Base-by-base conservation (phyloP, 257 asterid species). In the Scutellaria barbata region DNA sequence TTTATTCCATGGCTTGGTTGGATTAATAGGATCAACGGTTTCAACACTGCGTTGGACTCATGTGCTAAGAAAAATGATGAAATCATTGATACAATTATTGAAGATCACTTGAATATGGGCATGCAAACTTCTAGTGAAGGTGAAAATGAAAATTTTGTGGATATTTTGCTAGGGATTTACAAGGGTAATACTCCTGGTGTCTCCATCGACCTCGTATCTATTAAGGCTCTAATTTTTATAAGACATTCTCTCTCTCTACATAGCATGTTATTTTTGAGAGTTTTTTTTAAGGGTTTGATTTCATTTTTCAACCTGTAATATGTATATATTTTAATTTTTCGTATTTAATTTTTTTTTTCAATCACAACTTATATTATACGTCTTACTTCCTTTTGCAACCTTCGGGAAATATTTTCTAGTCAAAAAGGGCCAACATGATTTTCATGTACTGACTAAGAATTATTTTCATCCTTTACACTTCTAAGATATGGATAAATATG, bases 1-100 rank as follows among this genome's bases (percentile, higher is more conserved):
- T 76, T 46, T 20, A 6, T 80, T 5, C 81, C 84, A 0, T 72
- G 79, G 79, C 79, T 80, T 22, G 16, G 74, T 35, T 80, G 84
- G 79, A 69, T 80, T n/a, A 62, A 68, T 43, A 7, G 69, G 17
- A 5, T 76, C 18, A 72, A 20, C 2, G 81, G 81, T 6, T 43
- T 18, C 1, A n/a, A 62, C 10, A 69, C 66, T 5, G 46, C 60
- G 5, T 5, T 76, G 8, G 63, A 76, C 1, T 52, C 41, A 7
- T 1, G 10, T 25, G 62, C 46, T 0, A 17, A 58, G 50, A 60
- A 0, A 48, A 11, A 35, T 13, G 84, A 80, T 56, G 67, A 62
- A 9, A 1, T 72, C 43, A 0, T 80, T 35, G 79, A 80, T 5
- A 58, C 52, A 3, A 25, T 80, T 5, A 47, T 76, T 42, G 53